Conservation (phyloP, 306 rosid genomes). For the Geum urbanum region DNA sequence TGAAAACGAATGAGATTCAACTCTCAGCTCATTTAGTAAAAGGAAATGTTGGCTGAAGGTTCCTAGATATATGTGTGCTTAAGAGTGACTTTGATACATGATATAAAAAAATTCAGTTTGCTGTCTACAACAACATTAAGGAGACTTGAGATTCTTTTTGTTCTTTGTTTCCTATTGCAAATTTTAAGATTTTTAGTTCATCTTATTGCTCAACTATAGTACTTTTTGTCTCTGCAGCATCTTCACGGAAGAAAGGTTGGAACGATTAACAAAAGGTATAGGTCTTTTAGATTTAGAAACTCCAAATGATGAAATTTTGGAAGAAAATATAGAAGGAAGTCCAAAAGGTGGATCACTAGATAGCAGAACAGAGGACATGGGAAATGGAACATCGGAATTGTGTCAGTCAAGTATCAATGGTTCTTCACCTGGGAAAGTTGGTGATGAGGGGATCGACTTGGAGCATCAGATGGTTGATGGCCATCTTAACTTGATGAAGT, state of each 20-base stretch:
- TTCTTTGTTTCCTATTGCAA: neutral
- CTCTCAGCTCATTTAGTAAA: neutral
- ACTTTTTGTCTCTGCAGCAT: constrained; percentile 64
- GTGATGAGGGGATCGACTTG: constrained; percentile 28
- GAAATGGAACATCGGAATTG: constrained; percentile 33
- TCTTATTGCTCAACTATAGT: constrained; percentile 19
- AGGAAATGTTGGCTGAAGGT: neutral
- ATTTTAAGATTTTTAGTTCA: neutral
- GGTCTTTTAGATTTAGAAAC: constrained; percentile 55
- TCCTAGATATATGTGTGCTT: neutral
- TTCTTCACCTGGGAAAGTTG: constrained; percentile 28
- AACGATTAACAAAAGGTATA: constrained; percentile 65
- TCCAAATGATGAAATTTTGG: constrained; percentile 38
- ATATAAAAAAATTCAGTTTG: too few relatives aligned
- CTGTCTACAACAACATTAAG: neutral
- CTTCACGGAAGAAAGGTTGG: constrained; percentile 92
- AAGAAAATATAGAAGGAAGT: constrained; percentile 43
- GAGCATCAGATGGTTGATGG: constrained; percentile 41
- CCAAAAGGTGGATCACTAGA: constrained; percentile 36
- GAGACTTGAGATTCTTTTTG: neutral
- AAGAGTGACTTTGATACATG: neutral
- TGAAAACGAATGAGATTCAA: neutral
- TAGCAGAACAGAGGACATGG: constrained; percentile 38
- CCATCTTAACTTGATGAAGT: constrained; percentile 35
- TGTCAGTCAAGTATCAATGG: constrained; percentile 33